Evolutionary conservation across 257 asterid species (phyloP).

Genomic region (Lycium ferocissimum): DNA sequence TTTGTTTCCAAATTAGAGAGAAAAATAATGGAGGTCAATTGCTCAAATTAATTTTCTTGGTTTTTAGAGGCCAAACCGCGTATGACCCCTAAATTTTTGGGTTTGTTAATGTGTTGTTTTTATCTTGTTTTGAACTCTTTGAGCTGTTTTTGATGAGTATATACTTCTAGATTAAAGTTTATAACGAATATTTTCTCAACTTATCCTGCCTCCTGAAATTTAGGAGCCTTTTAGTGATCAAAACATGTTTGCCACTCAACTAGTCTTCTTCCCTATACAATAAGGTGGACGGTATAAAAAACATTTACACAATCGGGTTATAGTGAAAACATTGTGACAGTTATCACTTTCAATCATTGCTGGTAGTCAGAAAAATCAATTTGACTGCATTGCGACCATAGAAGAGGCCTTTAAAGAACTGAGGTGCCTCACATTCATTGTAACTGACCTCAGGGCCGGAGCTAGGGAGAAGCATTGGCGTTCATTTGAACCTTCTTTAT

Average conservation of each 20-base stretch:
- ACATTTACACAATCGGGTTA: background rate
- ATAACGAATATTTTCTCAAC: background rate
- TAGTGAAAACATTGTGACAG: background rate
- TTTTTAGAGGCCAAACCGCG: conserved; percentile 46
- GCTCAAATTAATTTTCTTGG: conserved; percentile 22
- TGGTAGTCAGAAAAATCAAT: no score
- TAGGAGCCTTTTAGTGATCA: conserved; percentile 4
- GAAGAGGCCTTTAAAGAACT: background rate
- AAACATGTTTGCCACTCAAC: background rate
- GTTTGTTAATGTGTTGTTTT: conserved; percentile 18
- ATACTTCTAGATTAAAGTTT: background rate
- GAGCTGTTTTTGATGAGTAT: background rate
- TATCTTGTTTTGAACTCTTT: background rate
- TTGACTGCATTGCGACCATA: no score
- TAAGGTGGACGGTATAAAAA: background rate
- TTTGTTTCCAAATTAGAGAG: conserved; percentile 47
- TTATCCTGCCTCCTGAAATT: background rate
- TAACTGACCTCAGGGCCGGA: background rate
- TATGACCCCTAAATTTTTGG: conserved; percentile 43
- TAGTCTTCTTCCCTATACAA: background rate
- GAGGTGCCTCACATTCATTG: background rate
- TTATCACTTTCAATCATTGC: background rate
- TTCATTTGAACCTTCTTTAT: background rate
- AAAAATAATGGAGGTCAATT: conserved; percentile 54
- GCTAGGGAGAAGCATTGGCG: background rate